Base-by-base conservation (phyloP, 176 grass and related monocot species). In the Carex pumila region DNA sequence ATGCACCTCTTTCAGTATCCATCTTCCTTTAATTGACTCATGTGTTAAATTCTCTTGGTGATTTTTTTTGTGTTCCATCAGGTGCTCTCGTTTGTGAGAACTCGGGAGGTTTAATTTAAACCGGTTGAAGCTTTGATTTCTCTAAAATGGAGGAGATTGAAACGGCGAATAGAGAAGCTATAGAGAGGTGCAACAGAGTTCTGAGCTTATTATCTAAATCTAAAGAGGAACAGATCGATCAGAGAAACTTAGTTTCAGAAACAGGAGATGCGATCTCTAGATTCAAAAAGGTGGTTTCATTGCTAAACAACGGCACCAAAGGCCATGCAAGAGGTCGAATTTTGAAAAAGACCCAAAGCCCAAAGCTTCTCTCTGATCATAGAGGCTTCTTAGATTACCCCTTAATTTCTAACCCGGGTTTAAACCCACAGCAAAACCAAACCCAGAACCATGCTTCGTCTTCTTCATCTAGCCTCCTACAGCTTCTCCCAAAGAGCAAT, bases 171-270 rank as follows among this genome's bases (percentile, higher is more conserved):
- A 89, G 70, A 61, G 88, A 90, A 62, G 96, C 96, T 37, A 86
- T 95, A 69, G 91, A 90, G 91, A 92, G 85, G 61, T 95, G 96
- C 85, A 86, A 92, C 85, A 86, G 88, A 31, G 88, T 99, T 50
- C 81, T 99, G 25, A 84, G 63, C 64, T 75, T 99, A n/a, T 84
- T 99, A 22, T 79, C 86, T 4, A 88, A 92, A 83, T 83, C 92
- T 61, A 83, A 81, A 43, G 56, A 81, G n/a, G 5, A 63, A 43
- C 89, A 82, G 15, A 87, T 85, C 10, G 85, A 89, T 71, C 91
- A 85, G 21, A 89, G 56, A 79, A 85, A 54, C 55, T 79, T 95
- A 76, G 83, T 85, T 5, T 78, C 89, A 11, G 93, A 99, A 62
- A 92, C 90, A 19, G 88, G 71, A 1, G 93, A 92, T 19, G 91